phyloP scores from a whole-genome alignment of 257 asterid genomes.

The Rhazya stricta region DNA sequence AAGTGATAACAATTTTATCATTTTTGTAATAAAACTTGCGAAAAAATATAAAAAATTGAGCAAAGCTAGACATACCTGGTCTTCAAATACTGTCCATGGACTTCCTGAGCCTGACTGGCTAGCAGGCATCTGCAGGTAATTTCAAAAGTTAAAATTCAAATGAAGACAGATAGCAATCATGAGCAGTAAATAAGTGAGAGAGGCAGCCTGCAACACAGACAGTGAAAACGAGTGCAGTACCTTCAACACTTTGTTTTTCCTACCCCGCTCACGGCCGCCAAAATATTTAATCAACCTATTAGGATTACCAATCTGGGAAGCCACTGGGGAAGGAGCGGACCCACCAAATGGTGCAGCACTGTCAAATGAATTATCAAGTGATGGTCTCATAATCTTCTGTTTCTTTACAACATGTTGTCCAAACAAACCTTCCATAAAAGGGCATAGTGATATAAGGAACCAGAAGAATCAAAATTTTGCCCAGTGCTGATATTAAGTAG shows the following conservation, averaged over 20 bases:
- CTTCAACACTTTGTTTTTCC: constrained; percentile 73
- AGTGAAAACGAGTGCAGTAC: constrained; percentile 32
- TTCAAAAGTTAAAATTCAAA: constrained; percentile 24
- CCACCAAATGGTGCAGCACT: constrained; percentile 52
- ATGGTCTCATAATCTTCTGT: constrained; percentile 67
- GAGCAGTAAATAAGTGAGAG: constrained; percentile 1
- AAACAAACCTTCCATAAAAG: constrained; percentile 57
- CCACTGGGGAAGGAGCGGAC: constrained; percentile 76
- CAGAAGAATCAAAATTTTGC: constrained; percentile 17
- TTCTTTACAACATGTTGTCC: constrained; percentile 71
- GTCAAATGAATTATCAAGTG: constrained; percentile 68
- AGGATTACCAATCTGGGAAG: constrained; percentile 85
- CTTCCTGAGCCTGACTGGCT: constrained; percentile 69
- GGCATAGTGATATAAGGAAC: constrained; percentile 12
- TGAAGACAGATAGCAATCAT: background rate
- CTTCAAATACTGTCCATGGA: constrained; percentile 87
- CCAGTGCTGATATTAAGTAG: constrained; percentile 10
- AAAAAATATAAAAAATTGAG: background rate
- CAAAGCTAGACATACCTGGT: constrained; percentile 51
- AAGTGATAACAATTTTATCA: background rate
- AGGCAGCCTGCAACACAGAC: background rate
- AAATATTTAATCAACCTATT: constrained; percentile 64
- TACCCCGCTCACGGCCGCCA: constrained; percentile 80
- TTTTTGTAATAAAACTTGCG: background rate
- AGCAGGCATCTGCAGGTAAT: constrained; percentile 56